Conservation (phyloP, 2,329 filamentous ascomycete genomes). For the Exophiala alcalophila region DNA sequence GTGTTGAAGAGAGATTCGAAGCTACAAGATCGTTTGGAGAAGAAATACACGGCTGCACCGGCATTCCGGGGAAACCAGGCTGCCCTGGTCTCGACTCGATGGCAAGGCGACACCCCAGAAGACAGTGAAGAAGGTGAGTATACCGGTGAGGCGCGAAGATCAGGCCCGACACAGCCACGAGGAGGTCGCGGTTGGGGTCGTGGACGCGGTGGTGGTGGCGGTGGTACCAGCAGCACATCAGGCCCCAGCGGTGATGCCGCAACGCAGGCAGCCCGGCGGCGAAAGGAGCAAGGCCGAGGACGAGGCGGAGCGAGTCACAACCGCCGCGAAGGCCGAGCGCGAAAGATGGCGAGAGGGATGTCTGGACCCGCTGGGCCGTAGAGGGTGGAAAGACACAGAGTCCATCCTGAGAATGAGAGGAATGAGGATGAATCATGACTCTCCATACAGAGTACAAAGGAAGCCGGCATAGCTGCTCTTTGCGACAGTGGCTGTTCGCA, state of each 20-base stretch:
- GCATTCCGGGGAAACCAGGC: constrained; percentile 25
- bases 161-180: constrained; percentile 15
- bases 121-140: constrained; percentile 24
- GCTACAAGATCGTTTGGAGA: constrained; percentile 67
- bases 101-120: constrained; percentile 25
- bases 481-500: no score
- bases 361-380: constrained; percentile 13
- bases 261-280: constrained; percentile 28
- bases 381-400: no score
- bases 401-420: no score
- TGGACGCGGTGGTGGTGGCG: constrained; percentile 20
- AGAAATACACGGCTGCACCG: constrained; percentile 48
- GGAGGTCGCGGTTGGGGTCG: constrained; percentile 16
- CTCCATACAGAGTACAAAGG: no score
- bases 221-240: constrained; percentile 21
- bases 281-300: constrained; percentile 30
- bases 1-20: constrained; percentile 75
- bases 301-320: constrained; percentile 28
- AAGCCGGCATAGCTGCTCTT: no score
- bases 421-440: no score
- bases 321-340: constrained; percentile 30
- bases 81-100: constrained; percentile 23
- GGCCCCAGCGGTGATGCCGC: constrained; percentile 24
- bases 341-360: constrained; percentile 31
- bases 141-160: constrained; percentile 13